Base-by-base conservation (phyloP, 495 filamentous ascomycete genomes). In the Polyplosphaeria fusca region DNA sequence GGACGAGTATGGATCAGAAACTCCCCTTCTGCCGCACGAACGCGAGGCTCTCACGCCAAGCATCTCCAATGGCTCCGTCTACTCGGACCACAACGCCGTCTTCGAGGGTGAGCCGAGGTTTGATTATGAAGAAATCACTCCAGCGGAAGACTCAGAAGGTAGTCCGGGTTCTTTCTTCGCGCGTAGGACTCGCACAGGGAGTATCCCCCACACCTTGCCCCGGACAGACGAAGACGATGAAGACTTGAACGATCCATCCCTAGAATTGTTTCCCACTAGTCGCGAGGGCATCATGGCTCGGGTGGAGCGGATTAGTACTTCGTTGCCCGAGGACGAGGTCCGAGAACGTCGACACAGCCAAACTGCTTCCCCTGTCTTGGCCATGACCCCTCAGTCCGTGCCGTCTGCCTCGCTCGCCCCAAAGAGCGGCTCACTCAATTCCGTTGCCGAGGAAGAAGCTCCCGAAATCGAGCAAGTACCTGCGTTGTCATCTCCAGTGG, bases 151-250 rank as follows among this genome's bases (percentile, higher is more conserved):
- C 7, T 14, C 30, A 35, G 30, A 35, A 14, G 7, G 14, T 7
- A 18, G 46, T 5, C 37, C 18, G 28, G 11, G 24, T 20, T 39
- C 41, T 5, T 47, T 60, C 24, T 52, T 60, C 12, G 24, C 14
- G 1, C 32, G 27, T 16, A 23, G 48, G 19, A 53, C 48, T 5
- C 22, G 22, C 13, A 50, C 19, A 19, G 23, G 50, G 18, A 41
- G 26, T 28, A 26, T 59, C 3, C 52, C 45, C 4, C 14, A 53
- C 52, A 39, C 37, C 4, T 23, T 62, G 23, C 52, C 46, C 3
- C 14, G n/a, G 16, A 51, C 46, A 1, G 56, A 66, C 55, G 32
- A 47, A 23, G 52, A 63, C 32, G 64, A 69, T 49, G 46, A 60
- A 39, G n/a, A 66, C 51, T 28, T 55, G 12, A 25, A 48, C 23